phyloP scores from a whole-genome alignment of 2,329 filamentous ascomycete genomes.

The Trichoderma lentiforme region DNA sequence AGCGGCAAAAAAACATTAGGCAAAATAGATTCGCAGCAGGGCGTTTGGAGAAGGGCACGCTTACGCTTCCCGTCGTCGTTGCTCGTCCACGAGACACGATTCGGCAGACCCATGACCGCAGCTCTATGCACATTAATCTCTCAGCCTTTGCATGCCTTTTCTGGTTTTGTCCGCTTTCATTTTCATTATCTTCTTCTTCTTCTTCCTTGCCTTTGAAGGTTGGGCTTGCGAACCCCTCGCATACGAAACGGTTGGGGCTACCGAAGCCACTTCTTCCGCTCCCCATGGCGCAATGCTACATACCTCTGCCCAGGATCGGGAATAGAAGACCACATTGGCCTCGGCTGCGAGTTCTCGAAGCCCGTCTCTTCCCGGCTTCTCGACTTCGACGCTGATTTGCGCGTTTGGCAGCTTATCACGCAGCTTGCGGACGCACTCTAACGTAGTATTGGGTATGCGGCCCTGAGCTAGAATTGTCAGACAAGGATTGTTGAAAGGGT shows the following conservation, averaged over 20 bases:
- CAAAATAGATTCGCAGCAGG: not conserved
- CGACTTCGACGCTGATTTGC: slow-evolving; percentile 66
- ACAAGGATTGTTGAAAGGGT: not conserved
- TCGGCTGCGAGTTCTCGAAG: slow-evolving; percentile 56
- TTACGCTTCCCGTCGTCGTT: slow-evolving; percentile 42
- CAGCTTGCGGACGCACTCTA: slow-evolving; percentile 57
- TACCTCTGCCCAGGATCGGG: slow-evolving; percentile 67
- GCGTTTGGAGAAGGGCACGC: slow-evolving; percentile 1
- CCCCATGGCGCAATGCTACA: slow-evolving; percentile 20
- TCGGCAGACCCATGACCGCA: slow-evolving; percentile 45
- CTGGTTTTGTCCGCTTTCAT: not conserved
- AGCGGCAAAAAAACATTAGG: slow-evolving; percentile 20
- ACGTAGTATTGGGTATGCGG: slow-evolving; percentile 59
- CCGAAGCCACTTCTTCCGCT: not conserved
- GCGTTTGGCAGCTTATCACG: slow-evolving; percentile 43
- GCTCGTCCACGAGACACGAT: slow-evolving; percentile 49
- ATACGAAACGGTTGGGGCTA: not conserved
- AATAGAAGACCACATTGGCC: slow-evolving; percentile 73
- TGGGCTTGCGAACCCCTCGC: not conserved
- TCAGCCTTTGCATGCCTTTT: not conserved
- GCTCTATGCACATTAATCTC: slow-evolving; percentile 25
- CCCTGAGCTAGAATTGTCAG: slow-evolving; percentile 43
- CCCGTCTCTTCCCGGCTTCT: slow-evolving; percentile 63
- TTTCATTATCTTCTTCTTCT: not conserved
- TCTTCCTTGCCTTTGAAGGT: not conserved